phyloP scores from a whole-genome alignment of 768 basidiomycete genomes.

The Rhizopogon vinicolor region DNA sequence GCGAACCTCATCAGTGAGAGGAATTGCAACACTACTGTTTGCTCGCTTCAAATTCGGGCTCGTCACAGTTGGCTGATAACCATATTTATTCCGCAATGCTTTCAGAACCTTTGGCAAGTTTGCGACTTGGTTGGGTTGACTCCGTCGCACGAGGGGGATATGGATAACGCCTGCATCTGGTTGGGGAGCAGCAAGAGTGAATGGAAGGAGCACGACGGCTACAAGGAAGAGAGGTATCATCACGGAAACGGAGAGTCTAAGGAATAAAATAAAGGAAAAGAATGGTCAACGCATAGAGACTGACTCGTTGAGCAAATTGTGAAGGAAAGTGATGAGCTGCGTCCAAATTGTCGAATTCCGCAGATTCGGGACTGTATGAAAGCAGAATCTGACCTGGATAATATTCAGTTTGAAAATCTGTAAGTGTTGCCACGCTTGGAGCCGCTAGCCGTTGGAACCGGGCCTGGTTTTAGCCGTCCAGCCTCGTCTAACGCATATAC shows the following conservation, averaged over 20 bases:
- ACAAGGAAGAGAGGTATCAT: constrained; percentile 21
- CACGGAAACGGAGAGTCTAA: not conserved
- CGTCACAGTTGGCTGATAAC: constrained; percentile 11
- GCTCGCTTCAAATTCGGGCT: constrained; percentile 26
- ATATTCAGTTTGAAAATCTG: too few species aligned
- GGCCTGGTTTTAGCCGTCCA: too few species aligned
- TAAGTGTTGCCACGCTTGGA: too few species aligned
- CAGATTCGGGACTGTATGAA: too few species aligned
- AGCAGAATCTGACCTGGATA: too few species aligned
- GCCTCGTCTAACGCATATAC: too few species aligned
- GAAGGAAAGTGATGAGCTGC: too few species aligned
- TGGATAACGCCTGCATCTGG: constrained; percentile 29
- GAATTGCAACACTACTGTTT: constrained; percentile 28
- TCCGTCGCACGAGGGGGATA: constrained; percentile 39
- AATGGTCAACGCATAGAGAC: too few species aligned
- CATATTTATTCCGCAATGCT: constrained; percentile 45
- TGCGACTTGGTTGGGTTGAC: constrained; percentile 23
- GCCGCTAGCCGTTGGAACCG: too few species aligned
- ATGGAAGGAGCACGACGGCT: constrained; percentile 22
- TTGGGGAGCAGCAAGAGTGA: constrained; percentile 26
- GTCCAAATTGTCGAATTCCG: too few species aligned
- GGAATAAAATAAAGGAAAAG: too few species aligned
- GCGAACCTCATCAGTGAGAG: constrained; percentile 50
- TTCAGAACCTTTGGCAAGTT: constrained; percentile 36
- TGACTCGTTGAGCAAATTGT: too few species aligned